Evolutionary conservation across 441 rosid species (phyloP).

Genomic region (Arabidopsis lyrata): DNA sequence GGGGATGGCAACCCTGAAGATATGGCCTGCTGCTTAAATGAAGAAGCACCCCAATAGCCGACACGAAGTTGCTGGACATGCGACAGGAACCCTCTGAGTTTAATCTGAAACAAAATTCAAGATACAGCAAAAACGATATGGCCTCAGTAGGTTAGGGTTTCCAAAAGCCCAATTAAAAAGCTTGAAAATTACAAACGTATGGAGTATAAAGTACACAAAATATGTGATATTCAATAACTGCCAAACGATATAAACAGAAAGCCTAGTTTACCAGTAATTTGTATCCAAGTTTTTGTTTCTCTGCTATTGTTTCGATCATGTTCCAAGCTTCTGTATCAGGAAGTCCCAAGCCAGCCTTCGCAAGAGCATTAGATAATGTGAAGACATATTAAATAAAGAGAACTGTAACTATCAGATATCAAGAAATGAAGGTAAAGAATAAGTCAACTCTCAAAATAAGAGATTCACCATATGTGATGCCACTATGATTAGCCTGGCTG

Average conservation of each 20-base stretch:
- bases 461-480: constrained; percentile 90
- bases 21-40: constrained; percentile 65
- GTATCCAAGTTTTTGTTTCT: constrained; percentile 85
- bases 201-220: constrained; percentile 1
- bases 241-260: constrained; percentile 34
- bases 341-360: constrained; percentile 96
- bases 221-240: constrained; percentile 17
- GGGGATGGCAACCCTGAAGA: constrained; percentile 88
- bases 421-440: constrained; percentile 26
- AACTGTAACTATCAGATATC: constrained; percentile 7
- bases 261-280: constrained; percentile 75
- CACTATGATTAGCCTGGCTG: constrained; percentile 82
- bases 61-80: constrained; percentile 94
- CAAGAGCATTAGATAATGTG: constrained; percentile 39
- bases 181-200: constrained; percentile 3
- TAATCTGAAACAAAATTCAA: constrained; percentile 69
- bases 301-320: constrained; percentile 94
- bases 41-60: constrained; percentile 93
- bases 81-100: constrained; percentile 92
- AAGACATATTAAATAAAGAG: constrained; percentile 24
- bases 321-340: constrained; percentile 94
- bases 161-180: constrained; percentile 24
- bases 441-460: constrained; percentile 32
- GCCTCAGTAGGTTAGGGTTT: constrained; percentile 17
- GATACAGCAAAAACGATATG: constrained; percentile 18